Evolutionary conservation across 306 rosid species (phyloP).

Genomic region (Oemleria cerasiformis): DNA sequence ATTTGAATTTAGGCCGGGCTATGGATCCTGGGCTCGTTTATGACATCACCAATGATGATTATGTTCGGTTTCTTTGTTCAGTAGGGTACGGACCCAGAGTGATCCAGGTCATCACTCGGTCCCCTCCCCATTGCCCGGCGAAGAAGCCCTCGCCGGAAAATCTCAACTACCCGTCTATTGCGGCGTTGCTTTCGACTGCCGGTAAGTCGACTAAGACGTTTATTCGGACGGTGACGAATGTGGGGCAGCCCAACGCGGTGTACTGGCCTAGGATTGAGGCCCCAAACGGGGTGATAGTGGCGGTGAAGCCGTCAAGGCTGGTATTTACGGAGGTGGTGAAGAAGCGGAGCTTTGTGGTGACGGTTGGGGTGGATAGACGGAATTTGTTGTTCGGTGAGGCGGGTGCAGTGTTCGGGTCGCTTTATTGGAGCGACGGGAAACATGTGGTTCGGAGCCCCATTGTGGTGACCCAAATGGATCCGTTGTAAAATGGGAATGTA

Average conservation of each 20-base stretch:
- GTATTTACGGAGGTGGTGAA: constrained; percentile 50
- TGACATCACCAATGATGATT: constrained; percentile 58
- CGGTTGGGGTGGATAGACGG: constrained; percentile 51
- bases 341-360: constrained; percentile 60
- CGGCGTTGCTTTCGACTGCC: constrained; percentile 41
- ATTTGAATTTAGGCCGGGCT: constrained; percentile 59
- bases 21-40: constrained; percentile 86
- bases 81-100: constrained; percentile 59
- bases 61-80: constrained; percentile 56
- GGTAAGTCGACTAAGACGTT: constrained; percentile 46
- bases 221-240: constrained; percentile 68
- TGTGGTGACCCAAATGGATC: constrained; percentile 62
- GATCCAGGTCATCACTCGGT: constrained; percentile 67
- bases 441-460: constrained; percentile 89
- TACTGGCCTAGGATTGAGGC: constrained; percentile 52
- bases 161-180: constrained; percentile 75
- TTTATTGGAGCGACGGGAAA: constrained; percentile 77
- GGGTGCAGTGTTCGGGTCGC: constrained; percentile 75
- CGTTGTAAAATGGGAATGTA: constrained; percentile 38
- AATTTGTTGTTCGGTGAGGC: constrained; percentile 48
- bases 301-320: constrained; percentile 64
- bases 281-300: constrained; percentile 57
- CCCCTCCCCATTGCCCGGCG: constrained; percentile 48
- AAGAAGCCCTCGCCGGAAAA: constrained; percentile 59
- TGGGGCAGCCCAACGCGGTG: constrained; percentile 52